Percentiles rank a stretch among this genome's conserved stretches.
Conservation (phyloP, 192 early-diverging fungal species). For the Coemansia sp. region DNA sequence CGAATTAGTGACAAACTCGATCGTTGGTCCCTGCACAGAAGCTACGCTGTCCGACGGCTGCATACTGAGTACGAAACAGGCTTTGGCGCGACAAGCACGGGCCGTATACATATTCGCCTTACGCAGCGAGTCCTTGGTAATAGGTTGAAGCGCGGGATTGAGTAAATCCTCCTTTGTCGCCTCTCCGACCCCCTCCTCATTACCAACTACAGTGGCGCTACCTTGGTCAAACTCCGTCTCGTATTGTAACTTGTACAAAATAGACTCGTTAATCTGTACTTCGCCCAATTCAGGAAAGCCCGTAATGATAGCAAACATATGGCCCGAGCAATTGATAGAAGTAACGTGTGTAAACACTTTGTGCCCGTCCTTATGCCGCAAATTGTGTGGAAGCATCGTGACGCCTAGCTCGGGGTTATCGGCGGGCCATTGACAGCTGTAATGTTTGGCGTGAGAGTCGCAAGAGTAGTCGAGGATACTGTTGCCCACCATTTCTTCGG, state of each 20-base stretch:
- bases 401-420: constrained; percentile 53
- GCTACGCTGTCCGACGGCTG: not conserved
- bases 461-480: constrained; percentile 41
- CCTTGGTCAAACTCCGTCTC: constrained; percentile 20
- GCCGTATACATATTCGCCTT: constrained; percentile 47
- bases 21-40: constrained; percentile 21
- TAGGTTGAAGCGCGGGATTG: constrained; percentile 10
- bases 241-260: constrained; percentile 46
- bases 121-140: constrained; percentile 36
- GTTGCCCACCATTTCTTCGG: constrained; percentile 45
- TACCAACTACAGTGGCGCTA: not conserved
- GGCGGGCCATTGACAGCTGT: constrained; percentile 50
- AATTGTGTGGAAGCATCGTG: constrained; percentile 46
- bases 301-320: constrained; percentile 34
- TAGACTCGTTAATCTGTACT: constrained; percentile 26
- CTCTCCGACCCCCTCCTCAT: not conserved
- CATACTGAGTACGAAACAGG: constrained; percentile 33
- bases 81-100: constrained; percentile 37
- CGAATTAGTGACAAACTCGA: constrained; percentile 48
- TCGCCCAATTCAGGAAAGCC: constrained; percentile 39
- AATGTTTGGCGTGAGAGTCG: constrained; percentile 46
- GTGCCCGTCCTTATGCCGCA: constrained; percentile 24
- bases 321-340: constrained; percentile 45
- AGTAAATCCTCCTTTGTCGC: not conserved
- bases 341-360: constrained; percentile 32